Conservation (phyloP, 2,329 filamentous ascomycete species). For the Aspergillus oerlinghausenensis region DNA sequence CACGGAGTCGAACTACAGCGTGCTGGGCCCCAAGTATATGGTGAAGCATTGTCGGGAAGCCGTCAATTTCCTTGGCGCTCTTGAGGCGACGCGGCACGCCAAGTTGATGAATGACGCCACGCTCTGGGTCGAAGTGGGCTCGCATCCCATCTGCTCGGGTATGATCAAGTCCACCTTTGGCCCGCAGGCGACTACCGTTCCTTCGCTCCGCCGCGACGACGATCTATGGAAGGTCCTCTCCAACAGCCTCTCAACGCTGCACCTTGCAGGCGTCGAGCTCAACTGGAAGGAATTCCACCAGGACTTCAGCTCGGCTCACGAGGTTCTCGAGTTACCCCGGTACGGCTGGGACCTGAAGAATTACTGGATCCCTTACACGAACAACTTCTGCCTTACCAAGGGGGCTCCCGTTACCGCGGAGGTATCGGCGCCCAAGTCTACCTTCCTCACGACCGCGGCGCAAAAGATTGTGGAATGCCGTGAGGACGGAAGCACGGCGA, state of each 20-base stretch:
- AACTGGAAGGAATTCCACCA: constrained; percentile 43
- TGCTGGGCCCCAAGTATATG: constrained; percentile 39
- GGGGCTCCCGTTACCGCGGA: constrained; percentile 22
- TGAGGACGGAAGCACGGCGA: constrained; percentile 20
- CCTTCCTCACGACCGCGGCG: constrained; percentile 26
- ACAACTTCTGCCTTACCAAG: constrained; percentile 32
- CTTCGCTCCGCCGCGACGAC: constrained; percentile 40
- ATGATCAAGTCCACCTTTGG: constrained; percentile 54
- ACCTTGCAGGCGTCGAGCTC: constrained; percentile 37
- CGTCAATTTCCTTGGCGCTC: constrained; percentile 43
- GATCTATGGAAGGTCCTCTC: constrained; percentile 41
- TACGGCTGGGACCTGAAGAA: constrained; percentile 40
- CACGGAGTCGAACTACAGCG: constrained; percentile 26
- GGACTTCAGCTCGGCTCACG: constrained; percentile 30
- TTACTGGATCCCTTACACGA: constrained; percentile 37
- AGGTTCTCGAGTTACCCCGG: constrained; percentile 32
- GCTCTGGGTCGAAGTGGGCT: constrained; percentile 63
- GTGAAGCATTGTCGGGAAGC: constrained; percentile 40
- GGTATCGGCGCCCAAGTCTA: constrained; percentile 15
- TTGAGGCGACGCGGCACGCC: constrained; percentile 35
- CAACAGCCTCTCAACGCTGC: constrained; percentile 31
- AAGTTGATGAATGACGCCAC: constrained; percentile 62
- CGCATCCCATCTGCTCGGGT: constrained; percentile 44
- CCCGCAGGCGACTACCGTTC: constrained; percentile 49
- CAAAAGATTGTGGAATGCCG: constrained; percentile 28